Evolutionary conservation across 2,329 filamentous ascomycete genomes (phyloP).

Genomic region (Beauveria bassiana): DNA sequence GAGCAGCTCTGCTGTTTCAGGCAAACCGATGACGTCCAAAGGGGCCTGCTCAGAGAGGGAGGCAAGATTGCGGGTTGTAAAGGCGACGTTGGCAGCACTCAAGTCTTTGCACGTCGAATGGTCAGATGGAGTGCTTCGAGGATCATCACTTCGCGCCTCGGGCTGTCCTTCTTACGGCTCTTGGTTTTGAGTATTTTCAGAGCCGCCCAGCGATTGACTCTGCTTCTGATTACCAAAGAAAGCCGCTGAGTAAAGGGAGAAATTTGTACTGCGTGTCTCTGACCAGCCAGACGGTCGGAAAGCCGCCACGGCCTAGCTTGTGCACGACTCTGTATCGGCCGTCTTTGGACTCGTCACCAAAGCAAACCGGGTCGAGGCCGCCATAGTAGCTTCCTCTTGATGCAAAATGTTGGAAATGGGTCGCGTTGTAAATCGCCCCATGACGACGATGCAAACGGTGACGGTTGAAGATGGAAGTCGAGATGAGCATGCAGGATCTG

Average conservation of each 20-base stretch:
- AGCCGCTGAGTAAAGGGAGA: too few relatives aligned
- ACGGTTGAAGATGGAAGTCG: too few relatives aligned
- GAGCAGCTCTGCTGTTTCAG: not conserved
- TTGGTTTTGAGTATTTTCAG: not conserved
- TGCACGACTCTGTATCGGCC: conserved; percentile 30
- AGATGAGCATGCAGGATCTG: too few relatives aligned
- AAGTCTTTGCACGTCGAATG: not conserved
- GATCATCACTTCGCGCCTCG: not conserved
- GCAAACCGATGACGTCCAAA: not conserved
- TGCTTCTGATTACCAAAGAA: too few relatives aligned
- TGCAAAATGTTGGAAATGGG: too few relatives aligned
- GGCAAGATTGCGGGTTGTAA: not conserved
- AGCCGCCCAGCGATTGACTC: not conserved
- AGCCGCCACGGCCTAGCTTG: conserved; percentile 25
- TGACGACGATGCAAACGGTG: too few relatives aligned
- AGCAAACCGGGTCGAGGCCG: conserved; percentile 31
- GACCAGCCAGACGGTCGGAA: not conserved
- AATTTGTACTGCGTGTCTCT: too few relatives aligned
- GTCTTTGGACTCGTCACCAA: conserved; percentile 29
- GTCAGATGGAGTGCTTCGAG: not conserved
- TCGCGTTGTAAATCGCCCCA: too few relatives aligned
- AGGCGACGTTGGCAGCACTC: not conserved
- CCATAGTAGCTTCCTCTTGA: conserved; percentile 13
- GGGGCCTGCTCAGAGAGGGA: not conserved
- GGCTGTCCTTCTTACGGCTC: not conserved